phyloP scores from a whole-genome alignment of 305 asterid species.

The Lippia alba region DNA sequence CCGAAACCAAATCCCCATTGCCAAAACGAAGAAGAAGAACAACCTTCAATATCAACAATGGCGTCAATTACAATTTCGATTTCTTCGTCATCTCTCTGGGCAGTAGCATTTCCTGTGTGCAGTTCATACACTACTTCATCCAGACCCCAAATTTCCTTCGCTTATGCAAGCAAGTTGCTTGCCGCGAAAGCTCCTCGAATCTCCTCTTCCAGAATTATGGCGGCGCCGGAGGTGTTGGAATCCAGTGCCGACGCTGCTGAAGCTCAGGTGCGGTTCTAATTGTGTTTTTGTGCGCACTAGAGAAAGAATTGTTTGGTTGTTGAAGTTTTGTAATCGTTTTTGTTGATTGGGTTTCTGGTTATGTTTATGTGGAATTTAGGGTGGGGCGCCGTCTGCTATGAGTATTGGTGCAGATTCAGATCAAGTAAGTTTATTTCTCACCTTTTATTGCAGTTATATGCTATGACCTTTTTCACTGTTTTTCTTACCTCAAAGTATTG shows the following conservation, averaged over 20 bases:
- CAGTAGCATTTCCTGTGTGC: constrained; percentile 55
- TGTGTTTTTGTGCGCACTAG: neutral
- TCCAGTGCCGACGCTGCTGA: constrained; percentile 37
- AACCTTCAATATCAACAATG: constrained; percentile 38
- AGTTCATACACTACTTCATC: constrained; percentile 52
- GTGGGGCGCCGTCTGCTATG: constrained; percentile 54
- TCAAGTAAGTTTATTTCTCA: constrained; percentile 46
- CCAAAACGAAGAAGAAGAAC: neutral
- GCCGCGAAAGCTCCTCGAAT: constrained; percentile 50
- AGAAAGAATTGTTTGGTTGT: neutral
- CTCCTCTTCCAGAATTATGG: constrained; percentile 51
- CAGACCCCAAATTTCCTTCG: constrained; percentile 55
- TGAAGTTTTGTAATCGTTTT: neutral
- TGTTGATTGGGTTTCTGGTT: constrained; percentile 24
- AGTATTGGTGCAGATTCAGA: constrained; percentile 69
- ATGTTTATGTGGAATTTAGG: constrained; percentile 45
- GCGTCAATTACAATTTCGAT: constrained; percentile 42
- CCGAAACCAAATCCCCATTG: constrained; percentile 27
- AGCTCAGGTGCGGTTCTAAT: constrained; percentile 51
- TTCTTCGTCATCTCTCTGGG: constrained; percentile 49
- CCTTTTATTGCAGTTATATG: neutral
- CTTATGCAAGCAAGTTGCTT: constrained; percentile 43
- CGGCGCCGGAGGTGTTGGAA: constrained; percentile 76
- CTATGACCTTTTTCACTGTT: neutral
- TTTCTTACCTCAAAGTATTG: neutral